phyloP scores from a whole-genome alignment of 208 protist species.

The Leishmania gerbilli region DNA sequence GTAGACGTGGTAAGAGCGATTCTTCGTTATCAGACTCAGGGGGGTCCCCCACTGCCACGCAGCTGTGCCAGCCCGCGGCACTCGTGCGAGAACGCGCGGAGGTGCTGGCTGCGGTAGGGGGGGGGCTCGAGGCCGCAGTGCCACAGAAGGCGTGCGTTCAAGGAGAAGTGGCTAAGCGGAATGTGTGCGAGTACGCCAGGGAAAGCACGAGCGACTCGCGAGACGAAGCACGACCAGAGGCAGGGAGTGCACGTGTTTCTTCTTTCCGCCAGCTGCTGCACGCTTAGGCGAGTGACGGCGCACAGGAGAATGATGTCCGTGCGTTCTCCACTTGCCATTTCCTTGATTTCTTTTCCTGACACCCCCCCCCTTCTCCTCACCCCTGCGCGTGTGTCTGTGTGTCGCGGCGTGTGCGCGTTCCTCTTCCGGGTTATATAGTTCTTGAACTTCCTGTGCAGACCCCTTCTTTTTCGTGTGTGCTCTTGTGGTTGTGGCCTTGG shows the following conservation, averaged over 20 bases:
- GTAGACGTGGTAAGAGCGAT: background rate
- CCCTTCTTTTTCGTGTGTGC: background rate
- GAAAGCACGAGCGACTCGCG: background rate
- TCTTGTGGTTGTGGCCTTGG: background rate
- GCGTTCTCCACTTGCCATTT: background rate
- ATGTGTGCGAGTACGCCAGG: background rate
- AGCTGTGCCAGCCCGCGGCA: background rate
- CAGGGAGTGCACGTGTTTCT: background rate
- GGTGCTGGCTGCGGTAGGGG: background rate
- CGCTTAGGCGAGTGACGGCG: background rate
- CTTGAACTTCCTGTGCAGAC: background rate
- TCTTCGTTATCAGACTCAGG: background rate
- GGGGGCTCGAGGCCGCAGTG: background rate
- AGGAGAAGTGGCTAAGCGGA: background rate
- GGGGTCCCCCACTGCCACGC: background rate
- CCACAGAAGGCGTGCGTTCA: background rate
- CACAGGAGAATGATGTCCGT: background rate
- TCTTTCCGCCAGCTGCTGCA: too few relatives aligned
- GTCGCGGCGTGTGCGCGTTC: background rate
- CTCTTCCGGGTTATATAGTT: background rate
- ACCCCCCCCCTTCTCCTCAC: background rate
- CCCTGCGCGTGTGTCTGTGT: background rate
- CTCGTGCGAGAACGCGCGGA: background rate
- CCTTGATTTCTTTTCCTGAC: background rate
- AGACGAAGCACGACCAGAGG: background rate